Evolutionary conservation across 805 yeast species (phyloP).

Genomic region (Lachancea kluyveri): DNA sequence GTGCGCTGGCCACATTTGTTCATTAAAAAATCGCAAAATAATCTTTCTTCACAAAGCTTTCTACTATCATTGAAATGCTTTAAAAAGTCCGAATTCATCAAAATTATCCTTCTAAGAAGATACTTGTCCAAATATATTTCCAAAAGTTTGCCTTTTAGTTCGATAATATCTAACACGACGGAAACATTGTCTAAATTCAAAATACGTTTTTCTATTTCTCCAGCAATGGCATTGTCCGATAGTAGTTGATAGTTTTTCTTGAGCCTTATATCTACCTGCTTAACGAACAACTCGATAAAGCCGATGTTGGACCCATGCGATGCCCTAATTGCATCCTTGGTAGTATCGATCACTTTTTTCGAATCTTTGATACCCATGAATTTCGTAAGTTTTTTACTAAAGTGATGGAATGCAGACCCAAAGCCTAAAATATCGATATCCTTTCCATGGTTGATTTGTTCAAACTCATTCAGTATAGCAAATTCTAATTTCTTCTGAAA

Average conservation of each 20-base stretch:
- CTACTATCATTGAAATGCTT: not conserved
- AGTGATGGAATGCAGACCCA: not conserved
- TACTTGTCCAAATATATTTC: conserved; percentile 6
- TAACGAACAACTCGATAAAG: not conserved
- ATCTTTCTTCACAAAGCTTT: not conserved
- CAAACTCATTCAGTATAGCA: not conserved
- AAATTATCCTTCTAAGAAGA: conserved; percentile 10
- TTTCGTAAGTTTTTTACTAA: not conserved
- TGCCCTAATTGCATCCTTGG: not conserved
- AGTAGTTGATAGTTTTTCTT: not conserved
- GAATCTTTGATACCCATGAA: too few species aligned
- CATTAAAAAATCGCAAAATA: conserved; percentile 1
- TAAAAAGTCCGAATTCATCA: conserved; percentile 8
- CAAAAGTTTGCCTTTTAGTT: not conserved
- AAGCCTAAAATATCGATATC: not conserved
- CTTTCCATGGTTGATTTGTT: not conserved
- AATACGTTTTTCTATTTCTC: not conserved
- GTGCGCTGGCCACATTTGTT: not conserved
- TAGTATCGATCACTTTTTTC: too few species aligned
- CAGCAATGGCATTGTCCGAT: not conserved
- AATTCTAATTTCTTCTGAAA: not conserved
- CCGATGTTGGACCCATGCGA: not conserved
- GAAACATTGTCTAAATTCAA: not conserved
- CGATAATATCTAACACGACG: not conserved
- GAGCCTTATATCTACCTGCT: not conserved